phyloP scores from a whole-genome alignment of 2,329 filamentous ascomycete genomes.

The Cladophialophora carrionii region DNA sequence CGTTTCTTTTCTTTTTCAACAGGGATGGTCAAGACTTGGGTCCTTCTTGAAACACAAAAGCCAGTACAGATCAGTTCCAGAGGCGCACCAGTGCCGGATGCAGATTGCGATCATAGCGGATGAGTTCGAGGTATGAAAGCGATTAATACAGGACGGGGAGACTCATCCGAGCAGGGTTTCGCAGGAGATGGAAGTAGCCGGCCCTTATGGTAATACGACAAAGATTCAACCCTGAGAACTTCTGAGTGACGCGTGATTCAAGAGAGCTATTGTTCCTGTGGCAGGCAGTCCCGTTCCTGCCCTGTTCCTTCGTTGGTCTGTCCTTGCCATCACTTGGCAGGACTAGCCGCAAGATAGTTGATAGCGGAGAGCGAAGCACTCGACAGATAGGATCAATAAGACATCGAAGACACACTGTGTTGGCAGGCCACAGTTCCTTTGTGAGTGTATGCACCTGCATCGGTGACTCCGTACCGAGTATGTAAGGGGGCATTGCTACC shows the following conservation, averaged over 20 bases:
- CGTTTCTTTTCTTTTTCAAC: background rate
- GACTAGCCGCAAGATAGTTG: too few species aligned
- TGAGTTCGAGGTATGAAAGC: background rate
- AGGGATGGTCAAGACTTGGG: background rate
- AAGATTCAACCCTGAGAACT: background rate
- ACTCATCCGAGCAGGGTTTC: background rate
- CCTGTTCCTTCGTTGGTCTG: too few species aligned
- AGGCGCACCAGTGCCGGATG: background rate
- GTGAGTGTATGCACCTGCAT: too few species aligned
- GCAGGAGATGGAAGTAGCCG: too few species aligned
- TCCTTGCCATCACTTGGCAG: too few species aligned
- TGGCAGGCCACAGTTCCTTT: too few species aligned
- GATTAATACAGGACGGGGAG: background rate
- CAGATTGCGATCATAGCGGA: background rate
- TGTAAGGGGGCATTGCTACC: too few species aligned
- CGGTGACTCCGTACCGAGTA: too few species aligned
- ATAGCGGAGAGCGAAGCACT: too few species aligned
- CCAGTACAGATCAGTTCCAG: background rate
- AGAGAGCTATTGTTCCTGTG: background rate
- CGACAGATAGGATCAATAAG: too few species aligned
- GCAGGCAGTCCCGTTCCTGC: too few species aligned
- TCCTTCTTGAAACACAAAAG: background rate
- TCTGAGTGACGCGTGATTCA: background rate
- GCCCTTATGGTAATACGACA: background rate
- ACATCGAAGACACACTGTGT: too few species aligned